Conservation (phyloP, 1,284 basidiomycete species). For the Apiotrichum akiyoshidainum region DNA sequence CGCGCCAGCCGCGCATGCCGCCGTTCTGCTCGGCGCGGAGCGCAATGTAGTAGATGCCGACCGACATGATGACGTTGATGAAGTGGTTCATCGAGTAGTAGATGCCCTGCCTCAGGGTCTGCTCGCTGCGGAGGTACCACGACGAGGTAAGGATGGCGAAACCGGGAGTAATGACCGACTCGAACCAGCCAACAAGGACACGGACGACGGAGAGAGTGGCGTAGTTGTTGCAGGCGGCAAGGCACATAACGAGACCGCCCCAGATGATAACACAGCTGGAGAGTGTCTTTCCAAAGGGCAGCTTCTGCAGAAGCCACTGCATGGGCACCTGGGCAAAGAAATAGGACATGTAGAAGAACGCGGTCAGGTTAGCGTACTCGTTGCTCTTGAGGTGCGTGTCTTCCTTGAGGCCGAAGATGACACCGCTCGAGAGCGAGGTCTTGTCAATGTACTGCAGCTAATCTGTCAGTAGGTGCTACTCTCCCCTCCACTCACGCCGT, state of each 20-base stretch:
- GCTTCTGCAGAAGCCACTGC: constrained; percentile 25
- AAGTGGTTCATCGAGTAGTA: constrained; percentile 32
- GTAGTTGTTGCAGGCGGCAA: constrained; percentile 32
- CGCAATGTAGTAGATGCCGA: constrained; percentile 30
- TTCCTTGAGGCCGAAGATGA: constrained; percentile 23
- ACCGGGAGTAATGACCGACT: constrained; percentile 26
- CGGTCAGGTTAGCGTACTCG: constrained; percentile 23
- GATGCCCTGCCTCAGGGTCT: constrained; percentile 24
- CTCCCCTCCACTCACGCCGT: neutral
- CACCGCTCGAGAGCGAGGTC: constrained; percentile 21
- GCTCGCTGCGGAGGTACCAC: constrained; percentile 34
- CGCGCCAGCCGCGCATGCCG: constrained; percentile 27
- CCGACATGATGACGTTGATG: constrained; percentile 15
- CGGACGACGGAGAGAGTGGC: constrained; percentile 26
- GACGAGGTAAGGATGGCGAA: constrained; percentile 22
- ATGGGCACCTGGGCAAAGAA: constrained; percentile 27
- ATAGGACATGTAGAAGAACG: constrained; percentile 28
- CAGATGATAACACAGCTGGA: constrained; percentile 22
- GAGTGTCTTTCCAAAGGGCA: constrained; percentile 30
- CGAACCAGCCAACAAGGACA: constrained; percentile 32
- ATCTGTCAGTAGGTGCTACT: neutral
- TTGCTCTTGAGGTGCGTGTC: constrained; percentile 22
- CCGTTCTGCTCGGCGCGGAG: constrained; percentile 22
- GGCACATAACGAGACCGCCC: constrained; percentile 25
- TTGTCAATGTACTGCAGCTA: constrained; percentile 18